Evolutionary conservation across 2,329 filamentous ascomycete species (phyloP).

Genomic region (Sporothrix pallida): DNA sequence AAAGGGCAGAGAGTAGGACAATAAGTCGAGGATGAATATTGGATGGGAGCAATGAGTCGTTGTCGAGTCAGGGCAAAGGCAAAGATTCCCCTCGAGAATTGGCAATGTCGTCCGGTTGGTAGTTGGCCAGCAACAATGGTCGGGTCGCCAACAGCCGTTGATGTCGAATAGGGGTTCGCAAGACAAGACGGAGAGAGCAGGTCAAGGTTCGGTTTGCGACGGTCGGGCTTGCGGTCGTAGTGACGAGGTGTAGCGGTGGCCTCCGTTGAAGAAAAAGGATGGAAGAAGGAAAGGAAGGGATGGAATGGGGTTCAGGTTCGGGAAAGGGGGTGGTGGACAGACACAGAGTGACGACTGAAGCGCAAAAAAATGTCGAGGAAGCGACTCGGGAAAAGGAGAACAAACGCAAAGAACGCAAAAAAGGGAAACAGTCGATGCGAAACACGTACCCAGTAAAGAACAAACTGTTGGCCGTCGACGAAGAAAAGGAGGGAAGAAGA

Average conservation of each 20-base stretch:
- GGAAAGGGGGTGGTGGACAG: constrained; percentile 4
- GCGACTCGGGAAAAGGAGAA: constrained; percentile 9
- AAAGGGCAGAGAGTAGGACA: too few relatives aligned
- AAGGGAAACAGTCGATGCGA: background rate
- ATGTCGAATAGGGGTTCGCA: background rate
- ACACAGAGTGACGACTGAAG: background rate
- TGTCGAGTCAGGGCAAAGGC: background rate
- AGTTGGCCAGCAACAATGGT: constrained; percentile 22
- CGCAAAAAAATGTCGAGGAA: background rate
- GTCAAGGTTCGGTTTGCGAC: background rate
- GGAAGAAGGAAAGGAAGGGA: constrained; percentile 3
- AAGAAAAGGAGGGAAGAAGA: constrained; percentile 18
- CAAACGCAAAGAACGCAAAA: background rate
- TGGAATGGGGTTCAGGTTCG: background rate
- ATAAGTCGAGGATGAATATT: background rate
- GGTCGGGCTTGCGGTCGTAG: background rate
- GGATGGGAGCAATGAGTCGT: background rate
- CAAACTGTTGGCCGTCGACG: constrained; percentile 26
- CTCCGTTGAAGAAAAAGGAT: constrained; percentile 16
- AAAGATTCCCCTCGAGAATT: too few relatives aligned
- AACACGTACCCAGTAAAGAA: constrained; percentile 34
- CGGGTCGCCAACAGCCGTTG: background rate
- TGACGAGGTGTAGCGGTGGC: background rate
- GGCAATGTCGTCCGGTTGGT: constrained; percentile 5
- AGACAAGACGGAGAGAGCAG: background rate